phyloP scores from a whole-genome alignment of 2,329 filamentous ascomycete species.

The Aspergillus uvarum region DNA sequence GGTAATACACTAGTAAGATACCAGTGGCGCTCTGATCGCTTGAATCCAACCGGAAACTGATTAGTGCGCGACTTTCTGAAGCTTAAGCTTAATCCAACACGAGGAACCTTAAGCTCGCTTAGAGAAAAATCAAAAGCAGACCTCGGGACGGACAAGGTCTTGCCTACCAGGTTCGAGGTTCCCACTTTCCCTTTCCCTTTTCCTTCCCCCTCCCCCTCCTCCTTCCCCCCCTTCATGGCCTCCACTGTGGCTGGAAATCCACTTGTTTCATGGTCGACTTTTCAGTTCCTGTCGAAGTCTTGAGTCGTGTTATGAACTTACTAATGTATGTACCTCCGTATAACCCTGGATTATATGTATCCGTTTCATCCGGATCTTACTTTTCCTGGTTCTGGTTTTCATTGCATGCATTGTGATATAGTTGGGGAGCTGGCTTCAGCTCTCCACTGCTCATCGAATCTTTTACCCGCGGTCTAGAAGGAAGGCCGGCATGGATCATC shows the following conservation, averaged over 20 bases:
- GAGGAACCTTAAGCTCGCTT: conserved; percentile 43
- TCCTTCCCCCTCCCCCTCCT: neutral
- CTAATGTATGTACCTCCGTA: neutral
- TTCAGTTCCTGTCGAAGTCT: neutral
- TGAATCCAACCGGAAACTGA: conserved; percentile 25
- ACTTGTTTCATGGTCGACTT: conserved; percentile 7
- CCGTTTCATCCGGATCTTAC: neutral
- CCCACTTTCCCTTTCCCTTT: neutral
- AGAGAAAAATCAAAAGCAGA: conserved; percentile 19
- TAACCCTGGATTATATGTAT: neutral
- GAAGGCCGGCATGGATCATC: no score
- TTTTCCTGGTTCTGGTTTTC: neutral
- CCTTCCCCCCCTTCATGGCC: neutral
- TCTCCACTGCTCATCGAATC: neutral
- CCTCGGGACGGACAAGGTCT: neutral
- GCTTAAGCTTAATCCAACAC: conserved; percentile 49
- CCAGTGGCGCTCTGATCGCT: conserved; percentile 37
- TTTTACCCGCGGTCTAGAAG: neutral
- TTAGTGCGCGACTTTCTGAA: conserved; percentile 39
- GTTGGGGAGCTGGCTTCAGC: neutral
- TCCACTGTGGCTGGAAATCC: conserved; percentile 8
- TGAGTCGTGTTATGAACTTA: neutral
- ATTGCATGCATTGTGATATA: neutral
- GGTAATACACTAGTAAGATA: conserved; percentile 22
- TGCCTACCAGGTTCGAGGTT: neutral